Base-by-base conservation (phyloP, 2,329 filamentous ascomycete genomes). In the Cladophialophora yegresii region DNA sequence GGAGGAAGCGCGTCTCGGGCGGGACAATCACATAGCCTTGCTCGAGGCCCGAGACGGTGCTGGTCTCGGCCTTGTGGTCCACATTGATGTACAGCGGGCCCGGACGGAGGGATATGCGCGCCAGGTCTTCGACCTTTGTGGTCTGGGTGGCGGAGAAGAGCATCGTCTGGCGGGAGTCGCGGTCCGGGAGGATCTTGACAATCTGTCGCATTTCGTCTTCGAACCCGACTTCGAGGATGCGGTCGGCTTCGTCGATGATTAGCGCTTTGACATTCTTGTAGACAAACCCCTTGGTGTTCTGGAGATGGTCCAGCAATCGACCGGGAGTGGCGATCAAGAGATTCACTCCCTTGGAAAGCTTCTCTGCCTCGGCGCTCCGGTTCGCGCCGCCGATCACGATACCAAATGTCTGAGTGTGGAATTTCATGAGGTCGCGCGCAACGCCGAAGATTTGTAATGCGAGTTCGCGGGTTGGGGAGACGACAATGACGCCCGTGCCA, bases 121-220 rank as follows among this genome's bases (percentile, higher is more conserved):
- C 95, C 61, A 99, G 84, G 77, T 99, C 95, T 79, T 98, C 93
- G 71, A 99, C 95, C 80, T 99, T 98, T 62, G 93, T 98, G 2
- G 95, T 99, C 78, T 98, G 95, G 4, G 95, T 99, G 13, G 95
- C 95, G 13, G 92, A 97, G 83, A 99, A 99, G n/a, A 99, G 85
- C 89, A 96, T 95, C 0, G 93, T 97, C 78, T 98, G 93, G 65
- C 95, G 84, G 70, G 93, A 87, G 63, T 96, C 88, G 71, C 89
- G 89, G 45, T 59, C 57, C 54, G 93, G 91, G 20, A 98, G 81
- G 61, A 98, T 95, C 83, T 96, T 96, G 77, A 98, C 89, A 71
- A 99, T 96, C 76, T 96, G 89, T 69, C 91, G 85, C 90, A 99
- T 96, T 80, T 99, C 95, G 74, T 98, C 95, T 78, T 99, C 95